These are phyloP conservation scores for Mycena rebaudengoi DNA, from an alignment of 768 basidiomycete genomes.

Conservation along the genomic window DNA sequence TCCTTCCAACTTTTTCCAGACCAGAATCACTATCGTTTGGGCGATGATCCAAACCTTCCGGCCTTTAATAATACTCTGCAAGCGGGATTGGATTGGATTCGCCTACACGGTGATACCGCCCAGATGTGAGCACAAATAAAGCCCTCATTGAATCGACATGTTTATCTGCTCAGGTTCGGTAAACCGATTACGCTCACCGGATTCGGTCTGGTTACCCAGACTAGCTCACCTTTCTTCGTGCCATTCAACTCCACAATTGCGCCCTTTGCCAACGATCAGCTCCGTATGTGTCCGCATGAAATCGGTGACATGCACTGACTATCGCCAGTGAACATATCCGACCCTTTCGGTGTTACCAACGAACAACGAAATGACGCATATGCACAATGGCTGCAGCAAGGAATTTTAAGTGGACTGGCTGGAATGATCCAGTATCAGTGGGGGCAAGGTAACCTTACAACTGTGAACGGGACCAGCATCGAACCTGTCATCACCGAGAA, in stretches of 20 bases:
- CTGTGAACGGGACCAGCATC: conserved; percentile 55
- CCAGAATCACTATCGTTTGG: conserved; percentile 63
- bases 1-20: conserved; percentile 77
- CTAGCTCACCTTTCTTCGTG: conserved; percentile 61
- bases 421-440: conserved; percentile 66
- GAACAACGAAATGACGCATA: conserved; percentile 63
- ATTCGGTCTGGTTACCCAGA: conserved; percentile 71
- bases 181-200: conserved; percentile 64
- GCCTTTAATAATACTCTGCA: conserved; percentile 62
- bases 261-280: conserved; percentile 28
- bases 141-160: too few species aligned
- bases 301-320: background rate
- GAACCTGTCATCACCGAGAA: conserved; percentile 43
- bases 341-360: conserved; percentile 62
- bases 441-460: conserved; percentile 61
- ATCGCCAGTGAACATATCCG: conserved; percentile 22
- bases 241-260: conserved; percentile 63
- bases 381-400: conserved; percentile 60
- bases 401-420: conserved; percentile 42
- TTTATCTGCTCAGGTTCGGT: conserved; percentile 48
- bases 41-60: conserved; percentile 56
- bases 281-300: background rate
- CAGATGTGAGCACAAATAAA: conserved; percentile 50
- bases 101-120: conserved; percentile 52
- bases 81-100: conserved; percentile 64